Evolutionary conservation across 441 rosid genomes (phyloP).

Genomic region (Bocquillonia castaneifolia): DNA sequence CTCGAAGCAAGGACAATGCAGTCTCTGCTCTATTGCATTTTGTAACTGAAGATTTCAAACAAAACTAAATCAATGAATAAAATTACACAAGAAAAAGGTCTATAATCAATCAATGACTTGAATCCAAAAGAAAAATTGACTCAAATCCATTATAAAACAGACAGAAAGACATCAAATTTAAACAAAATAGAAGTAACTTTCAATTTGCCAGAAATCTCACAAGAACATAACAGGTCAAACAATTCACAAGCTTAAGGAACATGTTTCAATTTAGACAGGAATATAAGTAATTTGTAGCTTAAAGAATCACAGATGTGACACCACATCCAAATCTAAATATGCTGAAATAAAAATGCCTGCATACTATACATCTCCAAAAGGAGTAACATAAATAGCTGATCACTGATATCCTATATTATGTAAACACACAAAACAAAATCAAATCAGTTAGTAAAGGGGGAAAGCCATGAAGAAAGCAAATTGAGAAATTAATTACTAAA

Average conservation of each 20-base stretch:
- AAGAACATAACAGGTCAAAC: slow-evolving; percentile 6
- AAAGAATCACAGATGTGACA: slow-evolving; percentile 12
- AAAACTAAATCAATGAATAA: slow-evolving; percentile 24
- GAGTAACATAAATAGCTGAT: slow-evolving; percentile 14
- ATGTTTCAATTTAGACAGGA: slow-evolving; percentile 14
- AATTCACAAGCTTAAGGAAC: background rate
- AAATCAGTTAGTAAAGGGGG: slow-evolving; percentile 1
- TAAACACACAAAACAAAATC: slow-evolving; percentile 4
- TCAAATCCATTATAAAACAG: background rate
- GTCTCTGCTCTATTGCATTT: slow-evolving; percentile 71
- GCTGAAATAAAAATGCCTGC: background rate
- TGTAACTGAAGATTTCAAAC: slow-evolving; percentile 51
- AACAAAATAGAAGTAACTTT: background rate
- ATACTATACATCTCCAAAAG: slow-evolving; percentile 7
- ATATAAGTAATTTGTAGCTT: slow-evolving; percentile 6
- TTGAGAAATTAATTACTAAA: background rate
- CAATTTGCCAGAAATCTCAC: slow-evolving; percentile 10
- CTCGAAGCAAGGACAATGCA: slow-evolving; percentile 59
- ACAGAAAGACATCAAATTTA: slow-evolving; percentile 7
- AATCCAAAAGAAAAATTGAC: background rate
- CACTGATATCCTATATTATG: background rate
- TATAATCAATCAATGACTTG: slow-evolving; percentile 4
- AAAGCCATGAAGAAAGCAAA: background rate
- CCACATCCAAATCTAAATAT: slow-evolving; percentile 20
- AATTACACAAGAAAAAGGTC: slow-evolving; percentile 7